Evolutionary conservation across 2,329 filamentous ascomycete species (phyloP), one percentile per base, ranked within the genome.

Genomic region (Pestalotiopsis sp.): DNA sequence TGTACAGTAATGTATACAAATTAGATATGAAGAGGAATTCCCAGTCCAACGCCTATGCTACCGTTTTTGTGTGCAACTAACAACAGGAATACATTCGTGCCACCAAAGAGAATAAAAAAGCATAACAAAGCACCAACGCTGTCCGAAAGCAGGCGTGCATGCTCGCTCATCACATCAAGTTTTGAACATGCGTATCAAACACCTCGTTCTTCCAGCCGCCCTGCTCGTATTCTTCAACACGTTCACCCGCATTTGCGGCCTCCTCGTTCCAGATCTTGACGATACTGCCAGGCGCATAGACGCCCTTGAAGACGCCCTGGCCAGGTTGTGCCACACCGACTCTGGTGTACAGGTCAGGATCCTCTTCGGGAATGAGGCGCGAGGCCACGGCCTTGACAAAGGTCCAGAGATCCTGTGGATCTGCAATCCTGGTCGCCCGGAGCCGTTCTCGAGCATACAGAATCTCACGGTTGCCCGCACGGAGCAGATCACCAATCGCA

Each of bases 241-340:
- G 86, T 79, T 97, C 92, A 23, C 85, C 86, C 0, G 93, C 94
- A 70, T 86, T 84, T 25, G 84, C 81, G 0, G 89, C 94, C 81
- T 97, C 92, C 72, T 94, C 91, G 72, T 95, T 89, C 94, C 94
- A 97, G n/a, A 97, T 80, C 81, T 93, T 94, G 65, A 96, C 92
- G 31, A 98, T 83, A 79, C 94, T 97, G 0, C 94, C 95, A 0
- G 95, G 95, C 0, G 95, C 91, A 81, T 97, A 98, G 1, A 94
- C 88, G 4, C 92, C 93, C 73, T 90, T 90, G 83, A 98, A 98
- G 0, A 95, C 83, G 12, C 87, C 87, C 4, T 74, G 68, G 3
- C 85, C 84, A 6, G 84, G 84, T 72, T 83, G 77, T 27, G 87
- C 86, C 11, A 97, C 82, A 1, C 94, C 94, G 17, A 97, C 83